Base-by-base conservation (phyloP, 1,139 yeast species). In the Geotrichum australiense region DNA sequence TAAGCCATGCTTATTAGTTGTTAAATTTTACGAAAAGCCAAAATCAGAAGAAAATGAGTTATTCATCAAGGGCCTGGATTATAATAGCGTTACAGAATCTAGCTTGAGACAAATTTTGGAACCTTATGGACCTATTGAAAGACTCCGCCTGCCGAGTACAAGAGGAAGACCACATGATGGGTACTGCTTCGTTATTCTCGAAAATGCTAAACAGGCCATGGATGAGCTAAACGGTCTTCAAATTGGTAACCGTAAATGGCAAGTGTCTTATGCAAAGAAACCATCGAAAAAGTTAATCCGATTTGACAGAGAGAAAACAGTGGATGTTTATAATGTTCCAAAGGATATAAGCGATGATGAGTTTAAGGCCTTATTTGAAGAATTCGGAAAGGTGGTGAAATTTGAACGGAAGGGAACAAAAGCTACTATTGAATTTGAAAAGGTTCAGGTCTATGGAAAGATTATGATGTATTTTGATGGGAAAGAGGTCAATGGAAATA, bases 21-120 rank as follows among this genome's bases (percentile, higher is more conserved):
- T 77, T 0, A 74, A 74, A 47, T 55, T 77, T 4, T 80, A 89
- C 0, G 71, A 73, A 48, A 84, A 87, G 0, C 56, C 64, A 2
- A 43, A 46, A 2, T 66, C 69, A n/a, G 76, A 73, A 39, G 73
- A 73, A 11, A 64, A 82, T 39, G 68, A 64, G 52, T 53, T 80
- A 0, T 69, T 71, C 48, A 64, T 81, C 2, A 68, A 70, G 16
- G 74, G 76, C 34, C 56, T 83, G 12, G 73, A 78, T 44, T 72
- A 70, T 47, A 46, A 60, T 50, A 48, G 64, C 49, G 60, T 56
- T 2, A 53, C 46, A 8, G 59, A 57, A 34, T 39, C 43, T 0
- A 48, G 51, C 3, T 24, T 70, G 4, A 46, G 47, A 7, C 42
- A 50, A 4, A 39, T 64, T 5, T 70, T 77, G 50, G 54, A 51